Percentiles rank a stretch among this genome's conserved stretches.
Evolutionary conservation across 768 basidiomycete species (phyloP).

Genomic region (Suillus hirtellus): DNA sequence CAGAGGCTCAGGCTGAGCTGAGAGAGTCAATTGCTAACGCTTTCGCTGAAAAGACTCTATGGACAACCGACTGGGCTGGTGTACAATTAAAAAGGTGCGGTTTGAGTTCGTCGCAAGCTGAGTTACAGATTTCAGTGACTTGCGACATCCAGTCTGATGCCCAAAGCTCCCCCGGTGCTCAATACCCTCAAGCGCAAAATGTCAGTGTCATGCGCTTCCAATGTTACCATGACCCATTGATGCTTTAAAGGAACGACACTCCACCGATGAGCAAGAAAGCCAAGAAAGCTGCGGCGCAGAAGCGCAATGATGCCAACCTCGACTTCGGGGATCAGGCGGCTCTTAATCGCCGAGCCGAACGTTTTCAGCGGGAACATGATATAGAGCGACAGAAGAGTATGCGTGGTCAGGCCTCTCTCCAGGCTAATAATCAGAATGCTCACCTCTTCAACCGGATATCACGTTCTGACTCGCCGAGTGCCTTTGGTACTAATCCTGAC

Average conservation of each 20-base stretch:
- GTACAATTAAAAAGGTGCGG: constrained; percentile 83
- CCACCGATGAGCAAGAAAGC: constrained; percentile 55
- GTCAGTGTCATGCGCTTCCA: constrained; percentile 39
- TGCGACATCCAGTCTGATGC: constrained; percentile 47
- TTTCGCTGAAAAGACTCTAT: constrained; percentile 79
- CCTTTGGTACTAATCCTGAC: constrained; percentile 48
- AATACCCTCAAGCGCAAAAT: constrained; percentile 68
- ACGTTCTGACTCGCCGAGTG: constrained; percentile 49
- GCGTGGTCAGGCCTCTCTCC: constrained; percentile 39
- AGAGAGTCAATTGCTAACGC: constrained; percentile 96
- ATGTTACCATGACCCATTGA: constrained; percentile 14
- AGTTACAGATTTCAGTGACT: constrained; percentile 24
- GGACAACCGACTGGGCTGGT: constrained; percentile 93
- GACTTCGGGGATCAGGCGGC: constrained; percentile 69
- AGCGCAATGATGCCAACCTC: constrained; percentile 35
- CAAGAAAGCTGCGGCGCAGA: constrained; percentile 54
- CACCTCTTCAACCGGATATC: constrained; percentile 52
- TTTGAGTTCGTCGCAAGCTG: constrained; percentile 6
- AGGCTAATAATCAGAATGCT: constrained; percentile 49
- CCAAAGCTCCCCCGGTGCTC: constrained; percentile 55
- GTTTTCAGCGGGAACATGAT: constrained; percentile 90
- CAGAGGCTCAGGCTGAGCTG: constrained; percentile 89
- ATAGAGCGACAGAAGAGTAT: constrained; percentile 68
- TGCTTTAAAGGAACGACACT: constrained; percentile 38
- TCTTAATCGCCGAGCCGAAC: constrained; percentile 75